A percentile compares a stretch with the other conserved stretches of the same genome.
phyloP scores from a whole-genome alignment of 768 basidiomycete genomes.

The Crucibulum laeve region DNA sequence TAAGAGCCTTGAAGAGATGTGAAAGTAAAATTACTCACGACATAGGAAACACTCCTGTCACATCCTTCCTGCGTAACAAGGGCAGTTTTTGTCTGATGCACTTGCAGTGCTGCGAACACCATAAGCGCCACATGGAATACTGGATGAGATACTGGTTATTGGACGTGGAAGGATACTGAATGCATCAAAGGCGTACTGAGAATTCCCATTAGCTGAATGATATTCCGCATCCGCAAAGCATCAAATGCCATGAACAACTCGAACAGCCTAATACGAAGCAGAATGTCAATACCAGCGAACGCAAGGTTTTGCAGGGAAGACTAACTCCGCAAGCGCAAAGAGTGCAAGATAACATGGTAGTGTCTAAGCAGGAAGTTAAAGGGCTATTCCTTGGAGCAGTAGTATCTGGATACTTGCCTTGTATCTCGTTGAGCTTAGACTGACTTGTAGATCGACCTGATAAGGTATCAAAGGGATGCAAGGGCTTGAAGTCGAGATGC shows the following conservation, averaged over 20 bases:
- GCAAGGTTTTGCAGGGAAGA: slow-evolving; percentile 3
- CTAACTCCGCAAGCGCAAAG: slow-evolving; percentile 79
- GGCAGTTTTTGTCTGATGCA: slow-evolving; percentile 68
- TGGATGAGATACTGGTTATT: slow-evolving; percentile 16
- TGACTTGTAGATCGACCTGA: slow-evolving; percentile 50
- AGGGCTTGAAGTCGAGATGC: slow-evolving; percentile 1
- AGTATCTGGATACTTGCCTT: slow-evolving; percentile 43
- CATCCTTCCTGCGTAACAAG: slow-evolving; percentile 37
- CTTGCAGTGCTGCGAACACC: slow-evolving; percentile 70
- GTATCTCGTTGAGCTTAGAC: slow-evolving; percentile 37
- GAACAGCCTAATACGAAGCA: slow-evolving; percentile 53
- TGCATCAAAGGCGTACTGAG: slow-evolving; percentile 42
- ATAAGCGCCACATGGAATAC: slow-evolving; percentile 76
- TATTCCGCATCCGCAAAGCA: slow-evolving; percentile 74
- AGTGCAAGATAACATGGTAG: slow-evolving; percentile 37
- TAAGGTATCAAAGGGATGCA: slow-evolving; percentile 3
- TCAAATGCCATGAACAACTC: slow-evolving; percentile 79
- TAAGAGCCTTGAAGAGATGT: background rate
- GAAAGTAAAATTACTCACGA: slow-evolving; percentile 30
- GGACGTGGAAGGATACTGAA: background rate
- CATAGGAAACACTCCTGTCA: slow-evolving; percentile 23
- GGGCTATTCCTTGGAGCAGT: background rate
- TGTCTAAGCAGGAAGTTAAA: slow-evolving; percentile 1
- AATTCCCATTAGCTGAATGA: slow-evolving; percentile 75
- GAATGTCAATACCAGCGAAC: background rate